A percentile compares a stretch with the other conserved stretches of the same genome.
Conservation (phyloP, 2,329 filamentous ascomycete species). For the Xylariales sp. region DNA sequence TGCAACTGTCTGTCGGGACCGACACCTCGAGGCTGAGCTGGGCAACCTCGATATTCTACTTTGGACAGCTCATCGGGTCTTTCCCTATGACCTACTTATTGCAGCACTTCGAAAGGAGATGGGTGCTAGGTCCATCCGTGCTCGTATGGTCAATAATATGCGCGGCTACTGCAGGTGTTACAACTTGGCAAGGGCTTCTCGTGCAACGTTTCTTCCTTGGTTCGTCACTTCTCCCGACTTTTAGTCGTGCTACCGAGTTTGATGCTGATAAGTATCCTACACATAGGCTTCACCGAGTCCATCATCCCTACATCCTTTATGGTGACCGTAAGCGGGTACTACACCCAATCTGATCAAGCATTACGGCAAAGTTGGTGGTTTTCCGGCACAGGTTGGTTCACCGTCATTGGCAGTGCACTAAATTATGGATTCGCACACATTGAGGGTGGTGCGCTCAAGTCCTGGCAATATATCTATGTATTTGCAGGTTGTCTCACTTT, state of each 20-base stretch:
- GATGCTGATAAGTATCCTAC: too few species aligned
- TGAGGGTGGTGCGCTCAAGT: conserved; percentile 42
- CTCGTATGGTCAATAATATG: conserved; percentile 64
- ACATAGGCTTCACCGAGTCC: conserved; percentile 59
- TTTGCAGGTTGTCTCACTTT: conserved; percentile 61
- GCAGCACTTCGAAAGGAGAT: conserved; percentile 63
- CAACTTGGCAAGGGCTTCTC: conserved; percentile 58
- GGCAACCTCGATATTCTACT: conserved; percentile 78
- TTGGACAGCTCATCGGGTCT: conserved; percentile 70
- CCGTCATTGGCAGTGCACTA: conserved; percentile 57
- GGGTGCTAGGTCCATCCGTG: conserved; percentile 58
- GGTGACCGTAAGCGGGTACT: conserved; percentile 57
- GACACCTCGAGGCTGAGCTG: conserved; percentile 67
- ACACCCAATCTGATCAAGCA: conserved; percentile 62
- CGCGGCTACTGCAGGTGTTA: conserved; percentile 65
- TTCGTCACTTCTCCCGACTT: too few species aligned
- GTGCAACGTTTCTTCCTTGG: conserved; percentile 62
- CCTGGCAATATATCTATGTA: conserved; percentile 71
- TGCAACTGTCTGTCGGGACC: conserved; percentile 54
- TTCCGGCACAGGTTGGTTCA: conserved; percentile 53
- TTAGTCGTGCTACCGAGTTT: too few species aligned
- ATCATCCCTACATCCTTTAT: conserved; percentile 65
- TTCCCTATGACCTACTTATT: conserved; percentile 70
- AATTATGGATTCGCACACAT: conserved; percentile 69
- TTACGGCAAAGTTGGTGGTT: conserved; percentile 67